Evolutionary conservation across 352 stramenopile genomes (phyloP), one percentile per base, ranked within the genome.

Genomic region (Albugo laibachii): DNA sequence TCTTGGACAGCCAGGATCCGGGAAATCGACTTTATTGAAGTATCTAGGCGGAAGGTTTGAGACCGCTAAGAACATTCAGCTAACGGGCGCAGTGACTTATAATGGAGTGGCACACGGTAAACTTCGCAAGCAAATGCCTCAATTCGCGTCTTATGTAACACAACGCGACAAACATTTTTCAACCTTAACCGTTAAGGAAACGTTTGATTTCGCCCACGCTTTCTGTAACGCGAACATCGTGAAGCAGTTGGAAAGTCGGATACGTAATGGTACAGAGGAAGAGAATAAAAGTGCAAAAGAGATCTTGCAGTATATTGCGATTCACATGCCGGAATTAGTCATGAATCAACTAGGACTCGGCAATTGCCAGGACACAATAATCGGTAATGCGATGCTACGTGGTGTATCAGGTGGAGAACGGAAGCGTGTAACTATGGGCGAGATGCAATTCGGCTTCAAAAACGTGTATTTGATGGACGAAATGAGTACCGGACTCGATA

Each of bases 131-230:
- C 42, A 47, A 0, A 31, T 76, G 14, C 63, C 65, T 2, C 53
- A 60, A 5, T 58, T 69, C 40, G 62, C 70, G 13, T 47, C 46
- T 0, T 77, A 79, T 41, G 61, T 63, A 1, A 59, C 72, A 45
- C 68, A 80, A 47, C 65, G 69, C n/a, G 89, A 97, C 52, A 49
- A 69, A 31, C 89, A 97, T 65, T 69, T 81, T 36, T 66, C 89
- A 13, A 58, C 66, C 14, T 59, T 97, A 15, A 96, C 85, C 0
- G 92, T 97, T 1, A 58, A 82, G 18, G 91, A 97, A 54, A 97
- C 86, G 2, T 83, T 97, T 36, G 63, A 81, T 37, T 97, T 97
- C 56, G 76, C 89, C 2, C 92, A 92, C 56, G 67, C 78, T 42
- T 95, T 61, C 53, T 80, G 78, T 15, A 59, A 63, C 11, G 53